Evolutionary conservation across 768 basidiomycete species (phyloP), one percentile per base, ranked within the genome.

Genomic region (Dioszegia crocea): DNA sequence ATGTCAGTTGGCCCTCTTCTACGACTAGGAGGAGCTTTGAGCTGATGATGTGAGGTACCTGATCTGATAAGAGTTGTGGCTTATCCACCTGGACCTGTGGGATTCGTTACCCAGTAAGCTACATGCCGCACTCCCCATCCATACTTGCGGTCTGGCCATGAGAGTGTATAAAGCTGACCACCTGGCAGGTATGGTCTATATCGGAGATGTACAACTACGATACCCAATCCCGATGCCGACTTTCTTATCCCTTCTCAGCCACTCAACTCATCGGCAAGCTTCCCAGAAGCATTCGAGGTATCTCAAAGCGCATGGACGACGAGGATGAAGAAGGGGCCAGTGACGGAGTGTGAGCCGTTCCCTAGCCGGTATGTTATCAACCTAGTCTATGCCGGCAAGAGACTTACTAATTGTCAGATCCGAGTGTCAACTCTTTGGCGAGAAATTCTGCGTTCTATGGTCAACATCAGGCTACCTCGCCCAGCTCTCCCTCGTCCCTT

Each of bases 401-500:
- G n/a, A n/a, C n/a, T n/a, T n/a, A n/a, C n/a, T n/a, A n/a, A n/a
- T n/a, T n/a, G n/a, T n/a, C 40, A 67, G 71, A 56, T 76, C 75
- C 19, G 75, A 76, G 56, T 76, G 75, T 46, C 55, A 61, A 24
- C 46, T 65, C 41, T 67, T 76, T 38, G 75, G 75, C 19, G 73
- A 76, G 49, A 62, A 63, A 26, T 74, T 73, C 57, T 76, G 75
- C 52, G 63, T 73, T 23, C 60, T 68, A 1, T 71, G 70, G 73
- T 64, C 59, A 0, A 67, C 70, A 24, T 64, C 75, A 1, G 75
- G 75, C 1, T 76, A 76, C 45, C 56, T 70, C 2, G 73, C 75
- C n/a, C 75, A 76, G 57, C 61, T 75, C 4, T 70, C 73, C 2
- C 59, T 76, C 4, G 71, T 73, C 10, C 75, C 75, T 2, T 73